A percentile compares a stretch with the other conserved stretches of the same genome.
phyloP scores from a whole-genome alignment of 2,329 filamentous ascomycete genomes.

The Scedosporium aurantiacum region DNA sequence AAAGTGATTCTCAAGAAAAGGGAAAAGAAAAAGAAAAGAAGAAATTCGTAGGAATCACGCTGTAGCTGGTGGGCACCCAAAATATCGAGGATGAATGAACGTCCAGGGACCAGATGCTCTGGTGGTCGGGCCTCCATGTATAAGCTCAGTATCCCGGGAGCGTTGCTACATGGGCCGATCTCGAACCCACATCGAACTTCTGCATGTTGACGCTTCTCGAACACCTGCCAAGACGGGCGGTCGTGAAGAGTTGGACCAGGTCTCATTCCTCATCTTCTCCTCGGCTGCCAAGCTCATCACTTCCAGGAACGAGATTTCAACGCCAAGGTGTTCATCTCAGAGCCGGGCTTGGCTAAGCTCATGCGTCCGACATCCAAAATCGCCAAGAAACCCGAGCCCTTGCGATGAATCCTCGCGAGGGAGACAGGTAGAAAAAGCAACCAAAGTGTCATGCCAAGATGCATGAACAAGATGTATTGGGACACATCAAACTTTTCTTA shows the following conservation, averaged over 20 bases:
- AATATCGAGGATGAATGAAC: too few relatives aligned
- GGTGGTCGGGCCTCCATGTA: too few relatives aligned
- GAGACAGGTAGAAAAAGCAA: too few relatives aligned
- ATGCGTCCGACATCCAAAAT: background rate
- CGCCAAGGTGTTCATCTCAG: background rate
- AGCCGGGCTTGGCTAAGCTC: background rate
- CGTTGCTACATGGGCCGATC: background rate
- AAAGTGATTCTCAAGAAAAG: background rate
- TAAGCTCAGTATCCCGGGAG: too few relatives aligned
- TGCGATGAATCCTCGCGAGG: background rate
- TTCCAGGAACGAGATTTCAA: background rate
- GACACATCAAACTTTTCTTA: slow-evolving; percentile 12
- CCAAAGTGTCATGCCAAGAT: background rate
- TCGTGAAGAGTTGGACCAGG: background rate
- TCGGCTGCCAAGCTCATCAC: background rate
- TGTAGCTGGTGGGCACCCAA: too few relatives aligned
- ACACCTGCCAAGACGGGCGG: background rate
- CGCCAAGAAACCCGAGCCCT: too few relatives aligned
- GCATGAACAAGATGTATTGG: background rate
- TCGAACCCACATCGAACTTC: background rate
- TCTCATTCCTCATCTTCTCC: background rate
- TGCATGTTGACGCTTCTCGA: background rate
- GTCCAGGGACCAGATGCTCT: too few relatives aligned
- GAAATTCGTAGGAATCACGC: too few relatives aligned
- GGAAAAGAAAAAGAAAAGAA: background rate